phyloP scores from a whole-genome alignment of 345 rosid genomes.

The Salix viminalis region DNA sequence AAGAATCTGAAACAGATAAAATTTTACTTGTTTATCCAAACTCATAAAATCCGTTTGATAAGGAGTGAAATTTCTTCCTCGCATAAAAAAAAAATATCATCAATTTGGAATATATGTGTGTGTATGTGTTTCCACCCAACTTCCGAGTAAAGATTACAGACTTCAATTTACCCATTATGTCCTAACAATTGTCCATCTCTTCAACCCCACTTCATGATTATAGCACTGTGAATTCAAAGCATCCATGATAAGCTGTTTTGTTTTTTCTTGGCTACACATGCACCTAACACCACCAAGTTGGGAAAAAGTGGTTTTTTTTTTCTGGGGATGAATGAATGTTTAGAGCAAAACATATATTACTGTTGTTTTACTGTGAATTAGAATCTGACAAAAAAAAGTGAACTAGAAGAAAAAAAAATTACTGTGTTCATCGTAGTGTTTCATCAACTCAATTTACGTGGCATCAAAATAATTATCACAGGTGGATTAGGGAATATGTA shows the following conservation, averaged over 20 bases:
- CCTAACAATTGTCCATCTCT: neutral
- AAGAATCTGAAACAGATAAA: too few relatives aligned
- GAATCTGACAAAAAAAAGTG: neutral
- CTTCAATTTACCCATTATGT: neutral
- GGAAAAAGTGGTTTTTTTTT: neutral
- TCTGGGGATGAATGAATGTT: neutral
- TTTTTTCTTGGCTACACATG: neutral
- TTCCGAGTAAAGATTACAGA: neutral
- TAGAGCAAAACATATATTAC: neutral
- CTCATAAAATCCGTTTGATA: too few relatives aligned
- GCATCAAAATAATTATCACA: neutral
- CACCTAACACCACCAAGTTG: neutral
- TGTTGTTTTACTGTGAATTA: neutral
- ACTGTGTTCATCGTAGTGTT: neutral
- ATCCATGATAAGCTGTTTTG: neutral
- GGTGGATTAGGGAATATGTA: neutral
- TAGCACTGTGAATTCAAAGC: neutral
- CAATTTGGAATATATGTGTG: too few relatives aligned
- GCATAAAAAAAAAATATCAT: too few relatives aligned
- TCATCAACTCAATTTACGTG: neutral
- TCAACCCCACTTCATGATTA: neutral
- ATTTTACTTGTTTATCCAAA: fast-evolving
- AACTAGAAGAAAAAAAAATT: neutral
- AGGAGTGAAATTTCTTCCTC: too few relatives aligned
- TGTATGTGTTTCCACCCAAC: too few relatives aligned